phyloP scores from a whole-genome alignment of 345 rosid species.

The Brassica rapa region DNA sequence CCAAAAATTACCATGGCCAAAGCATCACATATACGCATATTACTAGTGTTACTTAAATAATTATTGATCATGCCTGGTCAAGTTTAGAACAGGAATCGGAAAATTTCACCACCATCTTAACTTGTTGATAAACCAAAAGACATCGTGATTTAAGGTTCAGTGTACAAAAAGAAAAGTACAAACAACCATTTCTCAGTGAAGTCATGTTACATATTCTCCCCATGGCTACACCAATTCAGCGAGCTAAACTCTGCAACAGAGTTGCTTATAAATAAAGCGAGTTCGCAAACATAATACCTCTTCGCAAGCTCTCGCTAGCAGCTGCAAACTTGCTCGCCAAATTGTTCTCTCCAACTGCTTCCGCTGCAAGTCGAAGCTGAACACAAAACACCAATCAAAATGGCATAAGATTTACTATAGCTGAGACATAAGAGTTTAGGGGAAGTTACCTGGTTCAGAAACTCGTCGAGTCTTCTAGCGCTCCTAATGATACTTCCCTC shows the following conservation, averaged over 20 bases:
- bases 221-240: conserved; percentile 8
- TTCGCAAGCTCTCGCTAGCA: conserved; percentile 85
- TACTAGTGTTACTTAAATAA: neutral
- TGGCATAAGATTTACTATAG: conserved; percentile 14
- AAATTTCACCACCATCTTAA: conserved; percentile 4
- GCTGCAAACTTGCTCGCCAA: conserved; percentile 79
- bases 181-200: conserved; percentile 5
- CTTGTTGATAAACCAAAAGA: conserved; percentile 17
- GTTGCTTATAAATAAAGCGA: conserved; percentile 63
- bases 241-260: conserved; percentile 12
- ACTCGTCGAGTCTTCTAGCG: conserved; percentile 93
- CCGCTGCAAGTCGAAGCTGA: conserved; percentile 86
- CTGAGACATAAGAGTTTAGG: neutral
- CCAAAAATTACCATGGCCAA: no score
- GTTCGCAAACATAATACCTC: conserved; percentile 94
- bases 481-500: conserved; percentile 97
- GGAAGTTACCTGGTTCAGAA: conserved; percentile 78
- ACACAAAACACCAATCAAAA: conserved; percentile 12
- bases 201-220: neutral
- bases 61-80: neutral
- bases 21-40: neutral
- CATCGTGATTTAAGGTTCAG: conserved; percentile 1
- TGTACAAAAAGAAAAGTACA: neutral
- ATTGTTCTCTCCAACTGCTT: conserved; percentile 80
- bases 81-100: neutral